These are phyloP conservation scores for Colletotrichum viniferum DNA, from an alignment of 2,329 filamentous ascomycete species.

Conservation along the genomic window DNA sequence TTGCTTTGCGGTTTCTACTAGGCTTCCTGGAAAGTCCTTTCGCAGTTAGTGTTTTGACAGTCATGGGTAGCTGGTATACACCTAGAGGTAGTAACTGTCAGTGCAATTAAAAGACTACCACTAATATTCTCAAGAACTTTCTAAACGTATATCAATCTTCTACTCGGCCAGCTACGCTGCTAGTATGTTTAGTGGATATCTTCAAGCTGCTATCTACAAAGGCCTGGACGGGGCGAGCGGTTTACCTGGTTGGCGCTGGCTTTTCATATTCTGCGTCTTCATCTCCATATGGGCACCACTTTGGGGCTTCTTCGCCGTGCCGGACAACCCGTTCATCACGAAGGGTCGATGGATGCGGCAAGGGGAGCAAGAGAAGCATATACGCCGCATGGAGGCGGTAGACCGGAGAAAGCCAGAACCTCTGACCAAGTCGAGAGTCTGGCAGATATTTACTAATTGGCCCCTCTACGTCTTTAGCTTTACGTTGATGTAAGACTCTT, in stretches of 20 bases:
- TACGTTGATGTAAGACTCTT: background rate
- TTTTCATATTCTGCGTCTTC: background rate
- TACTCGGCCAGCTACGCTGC: background rate
- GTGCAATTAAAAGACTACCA: background rate
- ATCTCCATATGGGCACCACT: background rate
- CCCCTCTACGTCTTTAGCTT: background rate
- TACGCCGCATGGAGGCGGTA: background rate
- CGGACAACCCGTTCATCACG: background rate
- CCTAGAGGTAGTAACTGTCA: fast-evolving
- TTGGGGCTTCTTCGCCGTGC: background rate
- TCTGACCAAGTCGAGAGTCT: background rate
- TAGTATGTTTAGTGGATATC: background rate
- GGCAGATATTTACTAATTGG: background rate
- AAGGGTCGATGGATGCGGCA: background rate
- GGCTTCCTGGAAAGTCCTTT: background rate
- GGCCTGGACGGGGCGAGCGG: background rate
- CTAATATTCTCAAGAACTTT: background rate
- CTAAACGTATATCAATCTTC: background rate
- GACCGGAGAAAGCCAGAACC: background rate
- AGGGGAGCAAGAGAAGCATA: background rate
- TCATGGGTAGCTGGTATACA: background rate
- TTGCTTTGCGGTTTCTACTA: background rate
- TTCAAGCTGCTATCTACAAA: background rate
- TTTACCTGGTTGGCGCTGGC: background rate
- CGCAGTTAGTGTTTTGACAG: background rate